These are phyloP conservation scores for Hirsutella thompsonii DNA, from an alignment of 2,329 filamentous ascomycete species.

Conservation along the genomic window DNA sequence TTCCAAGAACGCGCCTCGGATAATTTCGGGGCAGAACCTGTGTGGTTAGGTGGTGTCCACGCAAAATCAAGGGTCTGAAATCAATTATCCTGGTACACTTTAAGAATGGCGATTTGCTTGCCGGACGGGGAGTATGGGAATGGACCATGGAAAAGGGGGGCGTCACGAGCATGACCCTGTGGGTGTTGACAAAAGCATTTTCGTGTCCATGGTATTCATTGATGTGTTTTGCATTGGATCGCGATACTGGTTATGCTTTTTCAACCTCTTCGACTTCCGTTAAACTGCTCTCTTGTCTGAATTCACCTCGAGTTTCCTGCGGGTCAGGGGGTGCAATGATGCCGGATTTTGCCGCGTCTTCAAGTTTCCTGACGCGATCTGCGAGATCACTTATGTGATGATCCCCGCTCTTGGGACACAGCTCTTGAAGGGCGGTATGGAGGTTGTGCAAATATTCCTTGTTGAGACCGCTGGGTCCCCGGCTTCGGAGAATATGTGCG, in stretches of 20 bases:
- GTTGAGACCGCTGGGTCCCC: constrained; percentile 80
- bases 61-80: too few relatives aligned
- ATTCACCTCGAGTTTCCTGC: constrained; percentile 6
- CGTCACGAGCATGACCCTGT: background rate
- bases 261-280: constrained; percentile 18
- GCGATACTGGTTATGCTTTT: constrained; percentile 6
- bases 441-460: constrained; percentile 78
- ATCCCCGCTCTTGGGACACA: constrained; percentile 69
- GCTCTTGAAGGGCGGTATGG: constrained; percentile 57
- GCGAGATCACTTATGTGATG: constrained; percentile 77
- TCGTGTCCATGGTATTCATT: background rate
- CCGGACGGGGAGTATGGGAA: constrained; percentile 4
- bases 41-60: too few relatives aligned
- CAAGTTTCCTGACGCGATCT: constrained; percentile 51
- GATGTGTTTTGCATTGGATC: background rate
- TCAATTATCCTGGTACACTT: too few relatives aligned
- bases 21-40: too few relatives aligned
- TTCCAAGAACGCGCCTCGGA: too few relatives aligned
- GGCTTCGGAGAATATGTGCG: constrained; percentile 63
- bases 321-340: constrained; percentile 5
- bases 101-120: background rate
- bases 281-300: constrained; percentile 12
- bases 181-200: constrained; percentile 3
- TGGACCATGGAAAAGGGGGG: constrained; percentile 1
- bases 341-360: constrained; percentile 8